Evolutionary conservation across 305 asterid genomes (phyloP), one percentile per base, ranked within the genome.

Genomic region (Stenogyne calaminthoides): DNA sequence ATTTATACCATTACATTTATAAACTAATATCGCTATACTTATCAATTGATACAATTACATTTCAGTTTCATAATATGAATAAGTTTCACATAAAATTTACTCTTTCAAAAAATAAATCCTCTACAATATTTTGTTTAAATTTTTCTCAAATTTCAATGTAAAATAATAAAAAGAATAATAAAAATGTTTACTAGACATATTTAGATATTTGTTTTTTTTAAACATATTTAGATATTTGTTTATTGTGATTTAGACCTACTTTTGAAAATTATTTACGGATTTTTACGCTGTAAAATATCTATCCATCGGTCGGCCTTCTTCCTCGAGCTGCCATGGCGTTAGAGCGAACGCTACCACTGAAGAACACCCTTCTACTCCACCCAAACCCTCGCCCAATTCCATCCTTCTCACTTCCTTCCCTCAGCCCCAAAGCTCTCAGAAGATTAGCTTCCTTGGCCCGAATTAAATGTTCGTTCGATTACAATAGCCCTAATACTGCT

Each of bases 401-500:
- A 40, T 14, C 68, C 1, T 59, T 42, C 80, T 51, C 65, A 9
- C 59, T 62, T 25, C 70, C 67, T 27, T 67, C 79, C 72, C 58
- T 73, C 67, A 55, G 68, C 80, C 72, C 75, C 77, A 70, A 76
- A 42, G n/a, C 77, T 12, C 46, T 25, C 25, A 44, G 34, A 42
- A 72, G 73, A 69, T 76, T 75, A 20, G 34, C 37, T 56, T 81
- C 84, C n/a, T 18, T 59, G n/a, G 47, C 75, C 56, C 83, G 85
- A 58, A 71, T 91, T 60, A 85, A 66, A 49, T 91, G 95, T 61
- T 84, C 93, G 0, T 85, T 66, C 57, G 87, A 84, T 71, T 84
- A 81, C 77, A 56, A 46, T 67, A 65, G 27, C 74, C 34, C 69
- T 39, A 58, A 46, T 29, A 29, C 70, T 8, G 59, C 82, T 34